Percentiles rank a stretch among this genome's conserved stretches.
These are phyloP conservation scores for Microstegium vimineum DNA, from an alignment of 176 grass and related monocot species.

Conservation along the genomic window DNA sequence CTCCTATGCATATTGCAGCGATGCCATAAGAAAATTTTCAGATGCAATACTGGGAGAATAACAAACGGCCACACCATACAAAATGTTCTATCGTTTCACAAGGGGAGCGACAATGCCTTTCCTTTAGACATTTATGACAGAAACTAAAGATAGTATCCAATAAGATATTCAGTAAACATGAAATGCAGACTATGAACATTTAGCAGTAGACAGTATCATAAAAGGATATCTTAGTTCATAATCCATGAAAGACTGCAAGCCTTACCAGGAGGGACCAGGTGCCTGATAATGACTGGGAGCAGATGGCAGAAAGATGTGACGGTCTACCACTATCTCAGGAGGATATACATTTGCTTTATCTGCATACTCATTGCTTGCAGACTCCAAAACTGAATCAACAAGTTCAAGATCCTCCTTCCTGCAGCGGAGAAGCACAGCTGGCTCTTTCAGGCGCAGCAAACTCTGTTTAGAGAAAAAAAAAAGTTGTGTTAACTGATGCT, in stretches of 20 bases:
- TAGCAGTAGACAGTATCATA: neutral
- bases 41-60: neutral
- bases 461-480: neutral
- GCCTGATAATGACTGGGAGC: conserved; percentile 47
- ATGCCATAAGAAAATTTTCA: neutral
- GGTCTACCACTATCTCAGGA: conserved; percentile 34
- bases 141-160: neutral
- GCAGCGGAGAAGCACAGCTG: conserved; percentile 52
- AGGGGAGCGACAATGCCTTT: neutral
- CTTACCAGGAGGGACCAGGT: conserved; percentile 65
- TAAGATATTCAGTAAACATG: neutral
- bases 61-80: neutral
- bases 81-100: neutral
- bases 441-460: neutral
- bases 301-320: conserved; percentile 60
- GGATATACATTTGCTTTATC: neutral
- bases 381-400: conserved; percentile 63
- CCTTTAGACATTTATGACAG: neutral
- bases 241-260: conserved; percentile 6
- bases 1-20: neutral
- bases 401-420: conserved; percentile 64
- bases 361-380: conserved; percentile 68
- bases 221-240: neutral
- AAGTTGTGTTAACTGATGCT: neutral
- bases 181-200: neutral